Percentiles rank a stretch among this genome's conserved stretches.
phyloP scores from a whole-genome alignment of 108 stramenopile genomes.

The Cyclotella baltica region DNA sequence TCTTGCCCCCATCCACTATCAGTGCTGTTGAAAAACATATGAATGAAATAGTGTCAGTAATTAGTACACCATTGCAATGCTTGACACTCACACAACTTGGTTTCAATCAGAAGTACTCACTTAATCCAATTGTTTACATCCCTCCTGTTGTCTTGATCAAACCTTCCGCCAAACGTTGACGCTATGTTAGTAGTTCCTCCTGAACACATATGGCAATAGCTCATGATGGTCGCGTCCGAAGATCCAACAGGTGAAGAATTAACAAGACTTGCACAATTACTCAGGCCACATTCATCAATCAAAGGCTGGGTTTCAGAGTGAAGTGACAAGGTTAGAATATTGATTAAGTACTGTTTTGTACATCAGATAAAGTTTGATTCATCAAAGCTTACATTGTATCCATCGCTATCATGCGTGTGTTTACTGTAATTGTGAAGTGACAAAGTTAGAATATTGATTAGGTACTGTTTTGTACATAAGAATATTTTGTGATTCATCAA shows the following conservation, averaged over 20 bases:
- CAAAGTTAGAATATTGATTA: too few relatives aligned
- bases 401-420: too few relatives aligned
- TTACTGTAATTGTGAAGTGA: too few relatives aligned
- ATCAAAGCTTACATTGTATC: not conserved
- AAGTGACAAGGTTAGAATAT: not conserved
- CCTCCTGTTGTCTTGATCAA: not conserved
- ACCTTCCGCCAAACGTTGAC: not conserved
- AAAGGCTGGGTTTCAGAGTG: not conserved
- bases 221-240: not conserved
- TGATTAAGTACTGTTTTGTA: not conserved
- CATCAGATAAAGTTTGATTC: not conserved
- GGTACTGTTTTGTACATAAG: too few relatives aligned
- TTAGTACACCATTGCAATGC: not conserved
- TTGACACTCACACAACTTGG: not conserved
- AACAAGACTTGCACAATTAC: not conserved
- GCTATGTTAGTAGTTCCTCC: constrained; percentile 3
- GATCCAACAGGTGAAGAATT: not conserved
- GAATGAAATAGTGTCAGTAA: not conserved
- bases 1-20: not conserved
- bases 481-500: not conserved
- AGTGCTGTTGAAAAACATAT: too few relatives aligned
- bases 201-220: constrained; percentile 6
- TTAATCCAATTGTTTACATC: constrained; percentile 17
- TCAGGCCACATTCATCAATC: not conserved
- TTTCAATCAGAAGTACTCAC: not conserved